Evolutionary conservation across 352 stramenopile genomes (phyloP).

Genomic region (Nothophytophthora sp.): DNA sequence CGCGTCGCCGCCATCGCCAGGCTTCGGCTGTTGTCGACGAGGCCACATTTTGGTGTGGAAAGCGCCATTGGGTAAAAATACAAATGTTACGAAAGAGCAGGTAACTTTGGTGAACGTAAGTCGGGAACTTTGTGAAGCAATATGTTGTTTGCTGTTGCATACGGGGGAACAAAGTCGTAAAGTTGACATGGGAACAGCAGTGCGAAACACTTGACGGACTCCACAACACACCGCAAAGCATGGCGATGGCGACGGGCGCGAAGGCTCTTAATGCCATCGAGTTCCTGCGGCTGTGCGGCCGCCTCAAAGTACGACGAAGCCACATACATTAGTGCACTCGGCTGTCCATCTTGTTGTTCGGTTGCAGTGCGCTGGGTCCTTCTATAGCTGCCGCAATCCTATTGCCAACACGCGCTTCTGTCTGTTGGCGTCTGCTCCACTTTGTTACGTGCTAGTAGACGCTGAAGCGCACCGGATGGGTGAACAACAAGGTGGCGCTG

Average conservation of each 20-base stretch:
- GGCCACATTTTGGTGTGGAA: conserved; percentile 38
- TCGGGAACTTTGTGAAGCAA: no score
- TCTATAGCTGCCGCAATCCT: not conserved
- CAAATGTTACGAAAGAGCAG: no score
- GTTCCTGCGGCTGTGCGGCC: conserved; percentile 79
- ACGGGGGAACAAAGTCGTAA: conserved; percentile 5
- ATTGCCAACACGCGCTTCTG: not conserved
- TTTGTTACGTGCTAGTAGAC: conserved; percentile 32
- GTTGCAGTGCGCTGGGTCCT: not conserved
- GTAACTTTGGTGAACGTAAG: no score
- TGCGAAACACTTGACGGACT: no score
- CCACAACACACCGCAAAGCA: conserved; percentile 5
- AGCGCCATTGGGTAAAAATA: conserved; percentile 30
- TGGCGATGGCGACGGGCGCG: conserved; percentile 53
- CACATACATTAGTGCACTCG: not conserved
- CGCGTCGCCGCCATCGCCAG: conserved; percentile 2
- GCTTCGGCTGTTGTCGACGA: conserved; percentile 16
- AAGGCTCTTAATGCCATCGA: conserved; percentile 74
- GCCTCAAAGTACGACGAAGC: conserved; percentile 60
- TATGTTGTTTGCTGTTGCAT: not conserved
- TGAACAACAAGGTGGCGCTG: conserved; percentile 88
- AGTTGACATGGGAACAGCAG: no score
- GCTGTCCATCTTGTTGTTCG: not conserved
- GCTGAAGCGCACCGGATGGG: conserved; percentile 92
- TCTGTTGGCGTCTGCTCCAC: conserved; percentile 5